Evolutionary conservation across 140 eudicot species (phyloP).

Genomic region (Ambrosia hybrid): DNA sequence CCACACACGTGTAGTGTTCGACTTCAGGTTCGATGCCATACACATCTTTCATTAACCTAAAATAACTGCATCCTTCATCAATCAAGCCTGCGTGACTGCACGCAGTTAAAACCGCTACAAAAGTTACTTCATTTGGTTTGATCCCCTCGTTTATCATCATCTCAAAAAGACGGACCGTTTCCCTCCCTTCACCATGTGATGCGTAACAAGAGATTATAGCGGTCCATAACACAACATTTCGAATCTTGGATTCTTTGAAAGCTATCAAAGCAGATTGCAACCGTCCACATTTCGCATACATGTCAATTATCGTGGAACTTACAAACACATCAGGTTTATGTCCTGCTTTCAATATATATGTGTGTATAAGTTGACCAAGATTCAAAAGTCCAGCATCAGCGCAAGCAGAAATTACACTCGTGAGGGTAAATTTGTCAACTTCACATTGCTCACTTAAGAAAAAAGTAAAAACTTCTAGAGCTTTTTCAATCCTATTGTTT

Average conservation of each 20-base stretch:
- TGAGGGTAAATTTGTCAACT: constrained; percentile 57
- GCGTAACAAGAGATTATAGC: constrained; percentile 61
- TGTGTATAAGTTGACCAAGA: constrained; percentile 74
- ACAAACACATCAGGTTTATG: constrained; percentile 48
- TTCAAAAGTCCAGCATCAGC: constrained; percentile 59
- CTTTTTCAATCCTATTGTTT: constrained; percentile 50
- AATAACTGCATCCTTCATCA: constrained; percentile 65
- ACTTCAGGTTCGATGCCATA: constrained; percentile 50
- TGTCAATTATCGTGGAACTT: constrained; percentile 67
- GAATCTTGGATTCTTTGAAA: constrained; percentile 38
- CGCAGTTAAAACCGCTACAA: constrained; percentile 60
- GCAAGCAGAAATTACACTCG: constrained; percentile 58
- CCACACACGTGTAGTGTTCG: constrained; percentile 78
- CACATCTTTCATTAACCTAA: constrained; percentile 58
- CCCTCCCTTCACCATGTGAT: constrained; percentile 59
- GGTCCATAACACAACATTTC: constrained; percentile 73
- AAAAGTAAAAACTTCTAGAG: constrained; percentile 42
- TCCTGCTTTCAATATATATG: constrained; percentile 48
- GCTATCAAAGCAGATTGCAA: constrained; percentile 40
- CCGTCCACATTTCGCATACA: constrained; percentile 84
- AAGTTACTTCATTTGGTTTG: constrained; percentile 63
- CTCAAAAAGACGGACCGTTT: constrained; percentile 56
- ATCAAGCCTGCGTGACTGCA: constrained; percentile 77
- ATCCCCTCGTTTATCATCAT: constrained; percentile 57
- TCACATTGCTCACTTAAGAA: constrained; percentile 43